These are phyloP conservation scores for Basidiobolus meristosporus DNA, from an alignment of 371 early-diverging fungal genomes.

Conservation along the genomic window DNA sequence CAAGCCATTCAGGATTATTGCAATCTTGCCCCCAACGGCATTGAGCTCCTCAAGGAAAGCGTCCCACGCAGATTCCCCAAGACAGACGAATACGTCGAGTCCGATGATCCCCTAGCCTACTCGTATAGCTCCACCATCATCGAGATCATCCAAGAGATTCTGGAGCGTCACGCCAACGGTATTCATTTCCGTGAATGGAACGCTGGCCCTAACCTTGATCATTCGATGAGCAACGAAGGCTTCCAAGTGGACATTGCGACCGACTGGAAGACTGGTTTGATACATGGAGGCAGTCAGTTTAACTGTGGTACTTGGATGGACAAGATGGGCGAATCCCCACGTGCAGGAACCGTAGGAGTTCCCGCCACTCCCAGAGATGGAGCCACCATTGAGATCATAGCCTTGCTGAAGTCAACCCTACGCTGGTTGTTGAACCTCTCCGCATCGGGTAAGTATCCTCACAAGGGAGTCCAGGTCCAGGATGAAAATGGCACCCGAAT, in stretches of 20 bases:
- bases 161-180: constrained; percentile 81
- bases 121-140: constrained; percentile 37
- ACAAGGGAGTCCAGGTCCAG: constrained; percentile 13
- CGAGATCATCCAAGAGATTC: constrained; percentile 79
- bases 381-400: constrained; percentile 79
- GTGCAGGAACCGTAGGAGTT: constrained; percentile 75
- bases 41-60: constrained; percentile 36
- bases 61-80: constrained; percentile 74
- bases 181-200: constrained; percentile 89
- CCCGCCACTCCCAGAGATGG: constrained; percentile 94
- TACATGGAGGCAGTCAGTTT: constrained; percentile 72
- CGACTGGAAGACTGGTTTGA: constrained; percentile 57
- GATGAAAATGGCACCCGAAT: constrained; percentile 7
- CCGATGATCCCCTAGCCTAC: constrained; percentile 37
- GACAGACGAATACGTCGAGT: constrained; percentile 43
- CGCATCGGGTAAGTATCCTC: constrained; percentile 16
- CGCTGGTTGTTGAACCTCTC: constrained; percentile 51
- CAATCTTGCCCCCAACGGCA: constrained; percentile 47
- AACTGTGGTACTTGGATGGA: constrained; percentile 99
- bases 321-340: constrained; percentile 91
- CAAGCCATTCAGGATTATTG: constrained; percentile 82
- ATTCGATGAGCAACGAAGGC: constrained; percentile 77
- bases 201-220: constrained; percentile 75
- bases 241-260: constrained; percentile 62
- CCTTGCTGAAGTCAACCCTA: constrained; percentile 63